phyloP scores from a whole-genome alignment of 2,329 filamentous ascomycete genomes.

The Calonectria fujianensis region DNA sequence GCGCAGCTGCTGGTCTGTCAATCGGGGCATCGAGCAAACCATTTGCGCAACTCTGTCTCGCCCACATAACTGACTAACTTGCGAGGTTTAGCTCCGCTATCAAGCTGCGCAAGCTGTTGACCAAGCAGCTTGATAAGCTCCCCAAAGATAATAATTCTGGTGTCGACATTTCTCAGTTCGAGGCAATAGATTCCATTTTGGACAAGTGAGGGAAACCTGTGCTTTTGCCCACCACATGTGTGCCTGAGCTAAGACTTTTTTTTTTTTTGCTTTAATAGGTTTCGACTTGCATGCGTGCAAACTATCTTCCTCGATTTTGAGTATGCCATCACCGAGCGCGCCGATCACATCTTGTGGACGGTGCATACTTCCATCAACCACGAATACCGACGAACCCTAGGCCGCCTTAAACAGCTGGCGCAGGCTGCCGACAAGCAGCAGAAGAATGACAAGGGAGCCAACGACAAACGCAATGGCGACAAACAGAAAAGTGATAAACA shows the following conservation, averaged over 20 bases:
- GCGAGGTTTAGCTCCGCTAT: slow-evolving; percentile 61
- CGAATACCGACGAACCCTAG: slow-evolving; percentile 83
- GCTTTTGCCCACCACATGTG: neutral
- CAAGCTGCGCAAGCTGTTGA: slow-evolving; percentile 65
- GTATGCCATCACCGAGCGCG: slow-evolving; percentile 76
- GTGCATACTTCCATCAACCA: slow-evolving; percentile 86
- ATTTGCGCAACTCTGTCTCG: slow-evolving; percentile 38
- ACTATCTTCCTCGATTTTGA: slow-evolving; percentile 84
- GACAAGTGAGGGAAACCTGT: slow-evolving; percentile 62
- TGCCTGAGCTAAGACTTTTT: slow-evolving; percentile 18
- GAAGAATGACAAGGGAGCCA: slow-evolving; percentile 50
- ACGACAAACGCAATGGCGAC: slow-evolving; percentile 52
- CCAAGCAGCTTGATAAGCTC: slow-evolving; percentile 66
- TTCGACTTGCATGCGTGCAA: slow-evolving; percentile 82
- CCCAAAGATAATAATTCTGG: slow-evolving; percentile 60
- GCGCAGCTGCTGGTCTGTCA: slow-evolving; percentile 24
- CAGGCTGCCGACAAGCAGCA: slow-evolving; percentile 77
- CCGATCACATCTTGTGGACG: slow-evolving; percentile 86
- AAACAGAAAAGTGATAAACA: slow-evolving; percentile 52
- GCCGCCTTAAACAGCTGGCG: slow-evolving; percentile 70
- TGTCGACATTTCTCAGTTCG: slow-evolving; percentile 65
- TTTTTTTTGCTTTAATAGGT: slow-evolving; percentile 64
- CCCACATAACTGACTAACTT: slow-evolving; percentile 49
- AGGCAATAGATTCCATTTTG: slow-evolving; percentile 65
- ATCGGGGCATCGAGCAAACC: slow-evolving; percentile 27